Base-by-base conservation (phyloP, 2,329 filamentous ascomycete species). In the Penicillium sp. region DNA sequence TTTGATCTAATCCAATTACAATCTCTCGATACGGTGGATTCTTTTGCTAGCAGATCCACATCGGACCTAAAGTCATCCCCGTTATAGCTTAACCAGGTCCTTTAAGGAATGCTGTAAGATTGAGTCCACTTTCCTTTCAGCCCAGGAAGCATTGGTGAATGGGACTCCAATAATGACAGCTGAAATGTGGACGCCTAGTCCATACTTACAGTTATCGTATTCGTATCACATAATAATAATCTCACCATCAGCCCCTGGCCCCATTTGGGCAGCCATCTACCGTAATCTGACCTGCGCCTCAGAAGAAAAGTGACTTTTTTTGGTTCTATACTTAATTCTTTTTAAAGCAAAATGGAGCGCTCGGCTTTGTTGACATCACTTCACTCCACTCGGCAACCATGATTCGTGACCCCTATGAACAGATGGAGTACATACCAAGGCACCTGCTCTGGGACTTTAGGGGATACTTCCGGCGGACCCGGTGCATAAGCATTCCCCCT, bases 391-490 rank as follows among this genome's bases (percentile, higher is more conserved):
- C 8, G 14, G 2, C 14, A 22, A 14, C 24, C 3, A 24, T 43
- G 14, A 22, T 53, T 50, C 32, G 50, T 49, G 46, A 58, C 45
- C 50, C 48, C 46, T 20, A 37, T 35, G 39, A 44, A 44, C 48
- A 53, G 51, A 26, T 47, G 32, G 32, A 34, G 32, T 7, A 34
- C 32, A 26, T 26, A 42, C 55, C 50, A 16, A 29, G 14, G 8
- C n/a, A 43, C 20, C 51, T 22, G 26, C 22, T 13, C 13, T 50
- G 14, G 24, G 7, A 39, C 8, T 40, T 31, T 8, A 18, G 34
- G n/a, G n/a, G 53, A 35, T 53, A 46, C 59, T 57, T 61, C 63
- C 63, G 63, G 61, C 40, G 26, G 31, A 26, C 55, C 63, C 63
- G 63, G 51, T 31, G 56, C 59, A 60, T 64, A 64, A 61, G 63